phyloP scores from a whole-genome alignment of 441 rosid genomes.

The Pelargonium cotyledonis region DNA sequence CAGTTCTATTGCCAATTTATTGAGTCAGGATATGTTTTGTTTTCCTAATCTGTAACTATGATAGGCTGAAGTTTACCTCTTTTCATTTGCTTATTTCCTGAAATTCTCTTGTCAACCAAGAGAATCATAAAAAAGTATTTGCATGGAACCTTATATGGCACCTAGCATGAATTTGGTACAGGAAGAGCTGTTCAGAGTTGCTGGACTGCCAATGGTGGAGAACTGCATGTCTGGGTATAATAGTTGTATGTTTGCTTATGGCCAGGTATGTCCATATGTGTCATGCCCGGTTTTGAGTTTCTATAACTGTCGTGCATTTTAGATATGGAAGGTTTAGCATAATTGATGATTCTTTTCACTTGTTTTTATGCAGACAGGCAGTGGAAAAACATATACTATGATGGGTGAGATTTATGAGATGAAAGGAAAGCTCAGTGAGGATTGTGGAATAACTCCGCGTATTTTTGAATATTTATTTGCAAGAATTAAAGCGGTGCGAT shows the following conservation, averaged over 20 bases:
- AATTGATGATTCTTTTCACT: slow-evolving; percentile 10
- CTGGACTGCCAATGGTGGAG: slow-evolving; percentile 93
- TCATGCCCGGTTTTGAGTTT: slow-evolving; percentile 1
- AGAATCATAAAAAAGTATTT: slow-evolving; percentile 2
- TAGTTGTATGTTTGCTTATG: slow-evolving; percentile 97
- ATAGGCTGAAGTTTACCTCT: background rate
- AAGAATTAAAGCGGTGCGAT: slow-evolving; percentile 64
- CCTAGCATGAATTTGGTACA: slow-evolving; percentile 30
- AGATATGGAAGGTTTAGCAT: background rate
- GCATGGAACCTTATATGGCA: slow-evolving; percentile 6
- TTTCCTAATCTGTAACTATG: too few relatives aligned
- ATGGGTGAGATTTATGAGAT: slow-evolving; percentile 81
- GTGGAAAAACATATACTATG: slow-evolving; percentile 97
- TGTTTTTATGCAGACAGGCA: slow-evolving; percentile 69
- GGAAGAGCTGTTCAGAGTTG: slow-evolving; percentile 84
- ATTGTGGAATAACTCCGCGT: slow-evolving; percentile 95
- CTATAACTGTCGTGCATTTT: background rate
- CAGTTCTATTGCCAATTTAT: background rate
- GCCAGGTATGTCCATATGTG: slow-evolving; percentile 51
- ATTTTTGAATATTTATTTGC: slow-evolving; percentile 97
- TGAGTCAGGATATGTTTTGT: too few relatives aligned
- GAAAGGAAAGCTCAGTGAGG: slow-evolving; percentile 70
- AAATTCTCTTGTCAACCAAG: slow-evolving; percentile 6
- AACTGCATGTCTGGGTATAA: slow-evolving; percentile 97
- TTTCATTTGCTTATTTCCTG: background rate